These are phyloP conservation scores for Vachellia pachyceras DNA, from an alignment of 306 rosid genomes.

Conservation along the genomic window DNA sequence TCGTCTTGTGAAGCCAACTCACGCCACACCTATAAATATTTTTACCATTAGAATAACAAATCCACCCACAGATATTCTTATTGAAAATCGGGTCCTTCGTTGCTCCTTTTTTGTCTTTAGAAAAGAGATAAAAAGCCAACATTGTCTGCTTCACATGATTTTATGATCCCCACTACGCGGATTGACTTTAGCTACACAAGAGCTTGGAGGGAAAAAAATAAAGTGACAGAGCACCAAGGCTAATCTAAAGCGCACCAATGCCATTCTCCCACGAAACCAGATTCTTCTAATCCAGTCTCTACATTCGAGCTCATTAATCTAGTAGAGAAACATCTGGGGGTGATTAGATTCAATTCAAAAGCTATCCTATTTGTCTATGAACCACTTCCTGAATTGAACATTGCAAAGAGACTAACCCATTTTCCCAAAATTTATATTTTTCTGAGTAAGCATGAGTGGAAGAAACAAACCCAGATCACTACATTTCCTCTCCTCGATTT, in stretches of 20 bases:
- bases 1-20: conserved; percentile 43
- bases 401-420: conserved; percentile 7
- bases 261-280: conserved; percentile 19
- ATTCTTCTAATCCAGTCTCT: conserved; percentile 40
- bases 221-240: not conserved
- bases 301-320: not conserved
- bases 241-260: not conserved
- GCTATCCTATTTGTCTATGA: not conserved
- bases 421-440: conserved; percentile 31
- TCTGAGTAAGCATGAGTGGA: conserved; percentile 37
- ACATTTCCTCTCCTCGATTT: conserved; percentile 43
- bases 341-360: not conserved
- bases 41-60: not conserved
- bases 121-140: conserved; percentile 7
- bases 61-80: not conserved
- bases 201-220: not conserved
- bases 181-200: not conserved
- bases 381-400: not conserved
- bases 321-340: not conserved
- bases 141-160: not conserved
- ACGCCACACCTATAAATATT: not conserved
- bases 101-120: not conserved
- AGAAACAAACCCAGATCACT: conserved; percentile 32
- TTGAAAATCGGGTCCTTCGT: not conserved
- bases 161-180: conserved; percentile 17